Percentiles rank a stretch among this genome's conserved stretches.
These are phyloP conservation scores for Jatropha multifida DNA, from an alignment of 441 rosid genomes.

Conservation along the genomic window DNA sequence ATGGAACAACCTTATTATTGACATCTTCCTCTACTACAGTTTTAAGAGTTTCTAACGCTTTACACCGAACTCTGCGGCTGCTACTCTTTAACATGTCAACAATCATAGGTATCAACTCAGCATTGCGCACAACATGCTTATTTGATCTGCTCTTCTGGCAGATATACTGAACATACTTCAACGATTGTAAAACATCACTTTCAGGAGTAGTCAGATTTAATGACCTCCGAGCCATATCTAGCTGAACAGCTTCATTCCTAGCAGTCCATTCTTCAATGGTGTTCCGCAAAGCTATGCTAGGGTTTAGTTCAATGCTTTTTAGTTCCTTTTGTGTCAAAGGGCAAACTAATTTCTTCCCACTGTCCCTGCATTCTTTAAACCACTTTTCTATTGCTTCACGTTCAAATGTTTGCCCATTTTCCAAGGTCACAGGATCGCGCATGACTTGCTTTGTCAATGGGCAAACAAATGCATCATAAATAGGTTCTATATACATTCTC, in stretches of 20 bases:
- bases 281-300: constrained; percentile 85
- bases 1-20: constrained; percentile 74
- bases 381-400: constrained; percentile 88
- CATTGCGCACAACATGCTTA: constrained; percentile 63
- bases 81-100: constrained; percentile 73
- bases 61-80: constrained; percentile 72
- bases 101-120: constrained; percentile 73
- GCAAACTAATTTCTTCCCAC: constrained; percentile 59
- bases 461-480: constrained; percentile 91
- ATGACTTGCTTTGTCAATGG: constrained; percentile 86
- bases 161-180: constrained; percentile 57
- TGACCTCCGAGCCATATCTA: constrained; percentile 77
- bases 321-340: constrained; percentile 78
- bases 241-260: constrained; percentile 85
- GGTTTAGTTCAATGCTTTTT: constrained; percentile 58
- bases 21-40: constrained; percentile 79
- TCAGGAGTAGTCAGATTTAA: constrained; percentile 63
- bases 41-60: constrained; percentile 75
- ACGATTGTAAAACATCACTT: constrained; percentile 61
- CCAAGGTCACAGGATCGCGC: constrained; percentile 81
- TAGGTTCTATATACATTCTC: constrained; percentile 62
- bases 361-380: constrained; percentile 78
- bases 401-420: constrained; percentile 89
- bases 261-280: constrained; percentile 97
- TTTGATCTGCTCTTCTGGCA: constrained; percentile 63